Percentiles rank a stretch among this genome's conserved stretches.
phyloP scores from a whole-genome alignment of 257 asterid genomes.

The Nyctanthes arbortristis region DNA sequence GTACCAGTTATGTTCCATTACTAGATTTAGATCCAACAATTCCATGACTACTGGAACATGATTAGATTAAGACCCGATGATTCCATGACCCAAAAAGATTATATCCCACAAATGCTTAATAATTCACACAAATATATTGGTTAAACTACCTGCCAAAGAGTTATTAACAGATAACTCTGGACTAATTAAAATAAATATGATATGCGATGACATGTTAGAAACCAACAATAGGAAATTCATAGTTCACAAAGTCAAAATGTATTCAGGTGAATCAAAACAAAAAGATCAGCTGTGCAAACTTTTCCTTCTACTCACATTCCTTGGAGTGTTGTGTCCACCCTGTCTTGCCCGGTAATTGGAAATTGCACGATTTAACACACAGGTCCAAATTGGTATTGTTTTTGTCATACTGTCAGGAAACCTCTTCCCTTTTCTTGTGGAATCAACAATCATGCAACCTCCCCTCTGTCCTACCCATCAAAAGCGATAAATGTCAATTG shows the following conservation, averaged over 20 bases:
- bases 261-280: background rate
- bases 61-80: too few relatives aligned
- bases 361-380: constrained; percentile 85
- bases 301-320: constrained; percentile 43
- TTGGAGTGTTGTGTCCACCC: constrained; percentile 15
- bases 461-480: constrained; percentile 86
- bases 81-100: too few relatives aligned
- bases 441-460: constrained; percentile 90
- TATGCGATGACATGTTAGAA: background rate
- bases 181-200: background rate
- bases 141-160: background rate
- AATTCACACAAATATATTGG: background rate
- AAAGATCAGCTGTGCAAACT: background rate
- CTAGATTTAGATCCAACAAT: too few relatives aligned
- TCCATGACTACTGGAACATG: too few relatives aligned
- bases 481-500: background rate
- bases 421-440: constrained; percentile 92
- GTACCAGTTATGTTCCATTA: too few relatives aligned
- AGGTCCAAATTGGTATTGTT: constrained; percentile 96
- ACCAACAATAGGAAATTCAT: background rate
- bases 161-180: background rate
- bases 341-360: constrained; percentile 35
- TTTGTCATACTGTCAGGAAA: constrained; percentile 99
- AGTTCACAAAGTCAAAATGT: background rate
- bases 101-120: background rate